These are phyloP conservation scores for Fusarium sacchari DNA, from an alignment of 2,329 filamentous ascomycete genomes.

Conservation along the genomic window DNA sequence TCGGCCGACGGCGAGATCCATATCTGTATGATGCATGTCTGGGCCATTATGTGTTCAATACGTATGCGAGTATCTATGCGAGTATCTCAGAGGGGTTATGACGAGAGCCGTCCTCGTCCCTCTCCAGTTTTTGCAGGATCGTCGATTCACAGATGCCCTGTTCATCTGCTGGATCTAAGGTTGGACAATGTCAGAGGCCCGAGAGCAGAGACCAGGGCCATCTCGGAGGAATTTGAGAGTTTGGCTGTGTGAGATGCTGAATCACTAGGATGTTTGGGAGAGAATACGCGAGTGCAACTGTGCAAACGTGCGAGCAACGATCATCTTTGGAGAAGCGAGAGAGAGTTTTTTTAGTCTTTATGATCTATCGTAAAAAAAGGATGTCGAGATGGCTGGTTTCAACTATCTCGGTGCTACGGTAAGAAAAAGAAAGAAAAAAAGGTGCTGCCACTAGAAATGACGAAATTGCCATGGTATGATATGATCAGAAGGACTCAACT, in stretches of 20 bases:
- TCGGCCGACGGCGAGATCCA: slow-evolving; percentile 8
- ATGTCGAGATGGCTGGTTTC: neutral
- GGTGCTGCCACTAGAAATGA: slow-evolving; percentile 13
- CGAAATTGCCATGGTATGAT: slow-evolving; percentile 3
- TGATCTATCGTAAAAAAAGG: slow-evolving; percentile 8
- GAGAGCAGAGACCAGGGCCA: neutral
- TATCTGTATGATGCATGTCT: neutral
- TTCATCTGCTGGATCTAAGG: neutral
- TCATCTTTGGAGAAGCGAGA: slow-evolving; percentile 13
- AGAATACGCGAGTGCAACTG: slow-evolving; percentile 20
- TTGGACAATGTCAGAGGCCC: neutral
- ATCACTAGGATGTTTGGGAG: neutral
- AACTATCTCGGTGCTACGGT: neutral
- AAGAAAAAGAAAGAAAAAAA: slow-evolving; percentile 17
- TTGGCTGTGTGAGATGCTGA: neutral
- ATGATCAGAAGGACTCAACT: neutral
- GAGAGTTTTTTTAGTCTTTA: neutral
- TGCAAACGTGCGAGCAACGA: neutral
- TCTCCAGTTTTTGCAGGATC: neutral
- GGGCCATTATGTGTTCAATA: neutral
- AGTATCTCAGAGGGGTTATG: neutral
- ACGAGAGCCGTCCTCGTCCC: neutral
- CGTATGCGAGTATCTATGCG: neutral
- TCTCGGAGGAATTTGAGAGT: neutral
- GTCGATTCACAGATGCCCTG: slow-evolving; percentile 1